Evolutionary conservation across 352 stramenopile species (phyloP).

Genomic region (Phytophthora podocarpi): DNA sequence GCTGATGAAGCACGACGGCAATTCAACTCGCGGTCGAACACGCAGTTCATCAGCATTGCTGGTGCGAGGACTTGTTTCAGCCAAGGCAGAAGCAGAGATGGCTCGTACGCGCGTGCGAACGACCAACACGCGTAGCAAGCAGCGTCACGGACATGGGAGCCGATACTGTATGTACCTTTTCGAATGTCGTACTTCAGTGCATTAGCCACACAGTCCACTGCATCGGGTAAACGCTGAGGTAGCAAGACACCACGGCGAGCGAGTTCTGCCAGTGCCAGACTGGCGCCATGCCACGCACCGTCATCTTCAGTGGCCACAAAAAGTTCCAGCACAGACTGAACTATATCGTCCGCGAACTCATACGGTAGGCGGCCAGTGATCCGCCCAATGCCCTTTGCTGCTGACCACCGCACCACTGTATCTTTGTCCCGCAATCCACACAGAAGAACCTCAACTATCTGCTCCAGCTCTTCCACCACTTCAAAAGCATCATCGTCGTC

Average conservation of each 20-base stretch:
- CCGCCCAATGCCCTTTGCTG: conserved; percentile 98
- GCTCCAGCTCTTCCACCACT: conserved; percentile 96
- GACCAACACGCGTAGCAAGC: conserved; percentile 99
- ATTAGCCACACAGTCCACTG: conserved; percentile 92
- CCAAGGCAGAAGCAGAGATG: conserved; percentile 90
- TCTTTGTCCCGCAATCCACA: conserved; percentile 92
- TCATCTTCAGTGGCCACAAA: conserved; percentile 94
- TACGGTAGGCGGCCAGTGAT: conserved; percentile 95
- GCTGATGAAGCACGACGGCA: conserved; percentile 97
- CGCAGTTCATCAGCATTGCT: conserved; percentile 93
- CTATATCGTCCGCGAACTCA: conserved; percentile 96
- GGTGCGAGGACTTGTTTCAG: conserved; percentile 87
- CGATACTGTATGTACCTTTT: conserved; percentile 94
- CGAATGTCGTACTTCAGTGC: conserved; percentile 96
- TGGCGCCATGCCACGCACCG: conserved; percentile 97
- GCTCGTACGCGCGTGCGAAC: conserved; percentile 95
- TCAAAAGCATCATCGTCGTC: conserved; percentile 61
- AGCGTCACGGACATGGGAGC: conserved; percentile 97
- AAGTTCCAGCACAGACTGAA: conserved; percentile 94
- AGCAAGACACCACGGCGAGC: conserved; percentile 95
- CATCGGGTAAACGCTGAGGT: conserved; percentile 89
- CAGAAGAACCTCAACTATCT: conserved; percentile 94
- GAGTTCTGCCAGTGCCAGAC: conserved; percentile 96
- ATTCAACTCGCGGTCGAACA: conserved; percentile 99
- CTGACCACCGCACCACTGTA: conserved; percentile 98